Base-by-base conservation (phyloP, 345 rosid genomes). In the Pseudoturritis turrita region DNA sequence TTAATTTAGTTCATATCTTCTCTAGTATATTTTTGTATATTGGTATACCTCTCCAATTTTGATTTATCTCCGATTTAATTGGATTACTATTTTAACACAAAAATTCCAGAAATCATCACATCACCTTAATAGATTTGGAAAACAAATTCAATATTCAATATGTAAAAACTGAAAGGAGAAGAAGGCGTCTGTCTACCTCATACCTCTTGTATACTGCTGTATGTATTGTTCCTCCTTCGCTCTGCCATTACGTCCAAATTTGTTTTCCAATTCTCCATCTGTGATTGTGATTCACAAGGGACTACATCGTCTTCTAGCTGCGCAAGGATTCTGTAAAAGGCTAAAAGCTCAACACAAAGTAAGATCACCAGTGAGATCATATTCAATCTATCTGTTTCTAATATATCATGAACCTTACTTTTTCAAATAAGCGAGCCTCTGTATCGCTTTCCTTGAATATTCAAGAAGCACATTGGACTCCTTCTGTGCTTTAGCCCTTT, bases 401-500 rank as follows among this genome's bases (percentile, higher is more conserved):
- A n/a, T n/a, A n/a, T 13, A 23, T 9, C 6, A 75, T 19, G 31
- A 63, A 40, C 10, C 73, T 68, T 78, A 94, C 97, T 91, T 94
- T 79, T 91, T 94, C 76, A 94, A 78, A 83, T 89, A 91, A 23
- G 92, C 85, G 17, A 94, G 81, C 74, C 98, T 85, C 64, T 92
- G 79, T 51, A 94, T 86, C 9, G 98, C 97, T 84, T 94, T 94
- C 65, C 97, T 80, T 18, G 97, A 91, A 76, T 88, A 89, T 73
- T 94, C 96, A 59, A 94, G 98, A 74, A 94, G 98, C 77, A 85
- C 81, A 65, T 86, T 91, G n/a, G 96, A 91, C 61, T 94, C 98
- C 41, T 91, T 89, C 22, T 83, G 90, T 14, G 86, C 98, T 68
- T 89, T 88, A 50, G 91, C 89, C 65, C 96, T 88, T 75, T 91